A percentile compares a stretch with the other conserved stretches of the same genome.
phyloP scores from a whole-genome alignment of 371 early-diverging fungal genomes.

The Dinochytrium kinnereticum region DNA sequence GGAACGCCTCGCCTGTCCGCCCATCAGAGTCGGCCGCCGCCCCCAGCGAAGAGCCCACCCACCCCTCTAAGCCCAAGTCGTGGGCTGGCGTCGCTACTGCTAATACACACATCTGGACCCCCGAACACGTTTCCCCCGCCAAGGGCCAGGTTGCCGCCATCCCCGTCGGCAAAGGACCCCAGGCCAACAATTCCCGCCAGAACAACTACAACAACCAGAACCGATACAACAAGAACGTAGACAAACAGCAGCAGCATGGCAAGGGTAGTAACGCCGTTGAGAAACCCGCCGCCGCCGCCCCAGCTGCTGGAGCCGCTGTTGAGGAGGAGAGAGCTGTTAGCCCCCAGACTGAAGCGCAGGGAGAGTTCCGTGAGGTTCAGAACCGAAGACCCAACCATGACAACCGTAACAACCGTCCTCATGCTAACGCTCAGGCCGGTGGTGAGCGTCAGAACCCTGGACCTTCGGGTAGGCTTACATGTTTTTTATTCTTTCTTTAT shows the following conservation, averaged over 20 bases:
- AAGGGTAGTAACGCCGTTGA: background rate
- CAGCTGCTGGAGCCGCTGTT: slow-evolving; percentile 15
- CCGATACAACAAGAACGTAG: background rate
- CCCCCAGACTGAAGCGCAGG: slow-evolving; percentile 19
- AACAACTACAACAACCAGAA: background rate
- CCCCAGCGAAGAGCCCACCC: slow-evolving; percentile 11
- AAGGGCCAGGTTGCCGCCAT: slow-evolving; percentile 20
- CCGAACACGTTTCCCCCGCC: slow-evolving; percentile 26
- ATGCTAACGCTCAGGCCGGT: background rate
- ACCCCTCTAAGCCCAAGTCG: slow-evolving; percentile 50
- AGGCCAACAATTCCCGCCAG: background rate
- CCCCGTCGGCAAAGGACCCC: background rate
- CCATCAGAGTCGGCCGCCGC: slow-evolving; percentile 15
- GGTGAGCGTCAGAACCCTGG: slow-evolving; percentile 22
- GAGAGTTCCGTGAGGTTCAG: slow-evolving; percentile 43
- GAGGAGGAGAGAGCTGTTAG: slow-evolving; percentile 9
- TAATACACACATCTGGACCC: slow-evolving; percentile 19
- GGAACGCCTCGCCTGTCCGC: slow-evolving; percentile 12
- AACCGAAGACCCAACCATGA: slow-evolving; percentile 31
- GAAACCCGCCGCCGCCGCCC: background rate
- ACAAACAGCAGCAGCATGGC: background rate
- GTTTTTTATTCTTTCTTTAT: slow-evolving; percentile 19
- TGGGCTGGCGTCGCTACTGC: slow-evolving; percentile 64
- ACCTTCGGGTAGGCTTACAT: slow-evolving; percentile 6
- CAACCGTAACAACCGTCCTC: slow-evolving; percentile 22